These are phyloP conservation scores for Anthracocystis panici-leucophaei DNA, from an alignment of 1,284 basidiomycete genomes.

Conservation along the genomic window DNA sequence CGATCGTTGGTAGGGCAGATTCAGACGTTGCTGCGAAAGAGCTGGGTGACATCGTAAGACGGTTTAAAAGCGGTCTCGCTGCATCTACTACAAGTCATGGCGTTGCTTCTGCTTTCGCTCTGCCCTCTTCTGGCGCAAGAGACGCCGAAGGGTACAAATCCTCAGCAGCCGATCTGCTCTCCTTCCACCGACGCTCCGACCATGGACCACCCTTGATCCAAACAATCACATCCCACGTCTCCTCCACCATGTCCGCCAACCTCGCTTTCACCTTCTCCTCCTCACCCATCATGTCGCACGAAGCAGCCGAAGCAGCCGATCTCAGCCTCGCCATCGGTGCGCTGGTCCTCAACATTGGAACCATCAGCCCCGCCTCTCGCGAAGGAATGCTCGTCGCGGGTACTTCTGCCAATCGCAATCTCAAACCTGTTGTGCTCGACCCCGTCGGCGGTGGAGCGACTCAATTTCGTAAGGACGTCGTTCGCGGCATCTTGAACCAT, in stretches of 20 bases:
- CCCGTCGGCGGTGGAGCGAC: slow-evolving; percentile 94
- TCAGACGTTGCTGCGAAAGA: slow-evolving; percentile 75
- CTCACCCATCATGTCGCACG: slow-evolving; percentile 85
- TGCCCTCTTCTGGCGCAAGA: neutral
- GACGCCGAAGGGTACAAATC: slow-evolving; percentile 32
- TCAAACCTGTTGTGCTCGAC: slow-evolving; percentile 84
- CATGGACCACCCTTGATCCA: slow-evolving; percentile 58
- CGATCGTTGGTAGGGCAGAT: slow-evolving; percentile 80
- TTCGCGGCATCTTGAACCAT: slow-evolving; percentile 79
- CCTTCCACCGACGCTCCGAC: slow-evolving; percentile 28
- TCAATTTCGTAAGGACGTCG: slow-evolving; percentile 76
- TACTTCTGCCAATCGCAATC: slow-evolving; percentile 65
- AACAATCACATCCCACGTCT: slow-evolving; percentile 91
- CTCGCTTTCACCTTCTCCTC: slow-evolving; percentile 87
- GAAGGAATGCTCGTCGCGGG: slow-evolving; percentile 87
- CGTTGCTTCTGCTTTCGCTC: slow-evolving; percentile 28
- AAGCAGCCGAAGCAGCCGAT: slow-evolving; percentile 82
- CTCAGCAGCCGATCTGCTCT: slow-evolving; percentile 29
- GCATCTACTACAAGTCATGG: slow-evolving; percentile 10
- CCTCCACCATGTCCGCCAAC: slow-evolving; percentile 90
- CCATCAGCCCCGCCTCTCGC: slow-evolving; percentile 75
- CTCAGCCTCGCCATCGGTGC: slow-evolving; percentile 78
- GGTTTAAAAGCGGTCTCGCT: slow-evolving; percentile 64
- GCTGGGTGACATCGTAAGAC: slow-evolving; percentile 68
- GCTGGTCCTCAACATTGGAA: slow-evolving; percentile 91